phyloP scores from a whole-genome alignment of 1,284 basidiomycete genomes.

The Gastroboletus turbinatus region DNA sequence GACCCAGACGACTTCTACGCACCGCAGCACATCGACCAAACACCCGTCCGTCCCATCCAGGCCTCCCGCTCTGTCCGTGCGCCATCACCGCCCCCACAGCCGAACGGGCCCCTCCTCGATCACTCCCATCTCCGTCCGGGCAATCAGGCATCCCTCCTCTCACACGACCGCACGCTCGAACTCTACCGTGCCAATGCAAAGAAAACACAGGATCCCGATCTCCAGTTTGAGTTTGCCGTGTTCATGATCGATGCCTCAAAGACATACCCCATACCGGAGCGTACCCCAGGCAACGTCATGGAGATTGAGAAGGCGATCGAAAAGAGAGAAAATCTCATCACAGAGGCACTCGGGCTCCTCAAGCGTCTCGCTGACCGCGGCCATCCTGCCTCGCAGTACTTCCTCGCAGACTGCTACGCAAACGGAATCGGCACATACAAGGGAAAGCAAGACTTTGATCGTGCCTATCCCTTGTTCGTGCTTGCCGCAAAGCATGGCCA shows the following conservation, averaged over 20 bases:
- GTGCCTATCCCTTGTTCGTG: slow-evolving; percentile 94
- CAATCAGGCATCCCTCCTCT: slow-evolving; percentile 87
- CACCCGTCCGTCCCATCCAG: slow-evolving; percentile 28
- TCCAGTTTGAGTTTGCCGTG: slow-evolving; percentile 97
- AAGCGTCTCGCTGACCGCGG: slow-evolving; percentile 92
- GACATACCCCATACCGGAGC: slow-evolving; percentile 72
- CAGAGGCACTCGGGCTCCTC: slow-evolving; percentile 84
- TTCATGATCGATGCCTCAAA: slow-evolving; percentile 98
- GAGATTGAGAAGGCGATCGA: slow-evolving; percentile 77
- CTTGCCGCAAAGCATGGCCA: slow-evolving; percentile 99
- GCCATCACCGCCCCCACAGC: slow-evolving; percentile 44
- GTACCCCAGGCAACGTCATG: slow-evolving; percentile 68
- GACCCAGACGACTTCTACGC: slow-evolving; percentile 43
- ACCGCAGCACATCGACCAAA: slow-evolving; percentile 26
- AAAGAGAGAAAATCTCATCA: slow-evolving; percentile 84
- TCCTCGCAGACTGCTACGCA: slow-evolving; percentile 95
- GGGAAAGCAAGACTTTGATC: slow-evolving; percentile 93
- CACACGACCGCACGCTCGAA: slow-evolving; percentile 93
- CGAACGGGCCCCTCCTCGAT: slow-evolving; percentile 73
- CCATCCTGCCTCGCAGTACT: slow-evolving; percentile 93
- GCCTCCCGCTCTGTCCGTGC: slow-evolving; percentile 41
- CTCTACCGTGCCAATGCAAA: slow-evolving; percentile 97
- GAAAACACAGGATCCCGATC: slow-evolving; percentile 96
- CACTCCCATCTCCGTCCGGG: slow-evolving; percentile 95
- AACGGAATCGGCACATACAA: slow-evolving; percentile 93